Evolutionary conservation across 73 alveolate genomes (phyloP).

Genomic region (Durusdinium trenchii): DNA sequence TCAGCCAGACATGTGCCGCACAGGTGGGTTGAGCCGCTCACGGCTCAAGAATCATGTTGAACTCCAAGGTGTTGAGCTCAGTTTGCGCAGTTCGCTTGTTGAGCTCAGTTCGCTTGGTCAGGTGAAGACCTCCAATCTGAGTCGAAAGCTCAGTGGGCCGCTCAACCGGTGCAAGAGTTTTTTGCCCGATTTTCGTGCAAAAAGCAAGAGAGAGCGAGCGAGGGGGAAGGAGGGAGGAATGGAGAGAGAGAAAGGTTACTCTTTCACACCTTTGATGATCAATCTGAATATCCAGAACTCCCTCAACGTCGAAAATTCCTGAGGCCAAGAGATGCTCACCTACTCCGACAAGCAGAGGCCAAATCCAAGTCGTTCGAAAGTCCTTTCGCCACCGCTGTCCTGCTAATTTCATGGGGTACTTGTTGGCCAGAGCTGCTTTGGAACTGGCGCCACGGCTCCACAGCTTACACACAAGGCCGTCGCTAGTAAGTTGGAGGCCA

Average conservation of each 20-base stretch:
- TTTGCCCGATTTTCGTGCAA: background rate
- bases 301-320: too few species aligned
- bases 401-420: background rate
- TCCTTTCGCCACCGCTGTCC: too few species aligned
- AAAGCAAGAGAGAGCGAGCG: background rate
- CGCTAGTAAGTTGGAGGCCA: too few species aligned
- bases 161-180: background rate
- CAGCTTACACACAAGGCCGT: background rate
- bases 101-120: background rate
- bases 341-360: constrained; percentile 51
- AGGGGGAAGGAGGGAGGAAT: background rate
- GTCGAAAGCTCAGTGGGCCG: constrained; percentile 22
- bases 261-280: background rate
- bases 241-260: background rate
- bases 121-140: constrained; percentile 59
- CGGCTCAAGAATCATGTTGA: too few species aligned
- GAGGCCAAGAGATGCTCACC: constrained; percentile 78
- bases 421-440: background rate
- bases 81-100: too few species aligned
- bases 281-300: too few species aligned
- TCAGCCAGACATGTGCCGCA: too few species aligned
- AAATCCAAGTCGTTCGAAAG: background rate
- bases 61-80: too few species aligned
- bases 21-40: too few species aligned
- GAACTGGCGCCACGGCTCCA: background rate